These are phyloP conservation scores for Botryotinia convoluta DNA, from an alignment of 2,329 filamentous ascomycete species.

Conservation along the genomic window DNA sequence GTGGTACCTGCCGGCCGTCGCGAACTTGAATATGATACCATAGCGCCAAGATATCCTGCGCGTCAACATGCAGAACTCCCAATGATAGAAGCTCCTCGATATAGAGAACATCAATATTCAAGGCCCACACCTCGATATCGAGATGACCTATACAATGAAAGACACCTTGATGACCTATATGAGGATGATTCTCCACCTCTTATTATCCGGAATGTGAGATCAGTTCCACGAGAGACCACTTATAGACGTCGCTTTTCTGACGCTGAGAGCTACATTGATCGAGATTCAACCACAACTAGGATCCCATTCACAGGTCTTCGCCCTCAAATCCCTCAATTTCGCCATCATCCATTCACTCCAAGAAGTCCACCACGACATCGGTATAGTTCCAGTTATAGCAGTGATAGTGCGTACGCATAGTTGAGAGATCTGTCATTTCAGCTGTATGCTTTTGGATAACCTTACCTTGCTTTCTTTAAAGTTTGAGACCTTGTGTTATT, in stretches of 20 bases:
- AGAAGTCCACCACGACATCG: conserved; percentile 14
- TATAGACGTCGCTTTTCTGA: conserved; percentile 14
- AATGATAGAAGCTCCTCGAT: conserved; percentile 11
- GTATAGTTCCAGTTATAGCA: conserved; percentile 17
- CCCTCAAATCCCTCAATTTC: conserved; percentile 10
- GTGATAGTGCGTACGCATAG: background rate
- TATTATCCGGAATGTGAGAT: background rate
- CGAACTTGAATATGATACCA: conserved; percentile 10
- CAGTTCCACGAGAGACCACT: conserved; percentile 8
- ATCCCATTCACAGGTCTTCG: conserved; percentile 17
- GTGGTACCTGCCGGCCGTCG: conserved; percentile 11
- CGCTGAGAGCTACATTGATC: conserved; percentile 6
- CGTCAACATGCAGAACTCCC: conserved; percentile 21
- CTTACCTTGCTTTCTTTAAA: background rate
- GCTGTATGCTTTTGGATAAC: background rate
- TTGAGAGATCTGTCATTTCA: background rate
- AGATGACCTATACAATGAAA: background rate
- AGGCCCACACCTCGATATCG: conserved; percentile 19
- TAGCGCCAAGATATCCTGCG: background rate
- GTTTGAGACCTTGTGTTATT: background rate
- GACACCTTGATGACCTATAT: conserved; percentile 1
- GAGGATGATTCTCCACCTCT: conserved; percentile 1
- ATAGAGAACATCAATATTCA: conserved; percentile 6
- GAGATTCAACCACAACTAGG: background rate
- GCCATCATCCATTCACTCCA: conserved; percentile 7